phyloP scores from a whole-genome alignment of 805 yeast genomes.

The Schwanniomyces polymorphus region DNA sequence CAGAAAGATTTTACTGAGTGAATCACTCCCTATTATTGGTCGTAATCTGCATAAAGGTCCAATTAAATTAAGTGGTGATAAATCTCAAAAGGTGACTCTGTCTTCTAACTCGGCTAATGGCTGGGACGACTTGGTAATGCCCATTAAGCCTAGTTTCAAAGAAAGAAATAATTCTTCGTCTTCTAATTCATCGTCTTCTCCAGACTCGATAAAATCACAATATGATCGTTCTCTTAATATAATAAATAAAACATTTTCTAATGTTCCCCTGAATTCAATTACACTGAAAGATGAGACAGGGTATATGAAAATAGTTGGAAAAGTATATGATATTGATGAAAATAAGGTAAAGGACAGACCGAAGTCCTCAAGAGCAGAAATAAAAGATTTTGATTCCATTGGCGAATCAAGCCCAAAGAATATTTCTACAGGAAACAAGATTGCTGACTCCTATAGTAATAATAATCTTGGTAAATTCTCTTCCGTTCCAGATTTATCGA shows the following conservation, averaged over 20 bases:
- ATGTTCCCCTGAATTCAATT: constrained; percentile 1
- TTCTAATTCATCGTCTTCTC: constrained; percentile 12
- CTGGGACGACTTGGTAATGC: constrained; percentile 1
- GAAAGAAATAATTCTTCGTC: constrained; percentile 11
- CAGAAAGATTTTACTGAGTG: neutral
- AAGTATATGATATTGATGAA: constrained; percentile 4
- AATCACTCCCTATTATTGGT: neutral
- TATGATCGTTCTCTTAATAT: constrained; percentile 12
- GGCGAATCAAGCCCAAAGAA: neutral
- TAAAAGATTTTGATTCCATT: constrained; percentile 3
- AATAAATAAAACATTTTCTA: constrained; percentile 10
- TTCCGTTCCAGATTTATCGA: constrained; percentile 16
- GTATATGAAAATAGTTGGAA: constrained; percentile 10
- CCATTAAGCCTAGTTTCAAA: constrained; percentile 1
- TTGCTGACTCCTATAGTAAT: constrained; percentile 5
- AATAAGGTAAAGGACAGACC: constrained; percentile 15
- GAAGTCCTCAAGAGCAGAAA: constrained; percentile 19
- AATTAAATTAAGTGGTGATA: neutral
- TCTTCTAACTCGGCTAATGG: constrained; percentile 4
- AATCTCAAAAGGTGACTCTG: neutral
- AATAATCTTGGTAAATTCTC: constrained; percentile 8
- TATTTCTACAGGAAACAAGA: neutral
- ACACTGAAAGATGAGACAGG: neutral
- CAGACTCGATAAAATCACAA: constrained; percentile 8
- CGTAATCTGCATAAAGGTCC: neutral